Evolutionary conservation across 225 moss, liverwort and hornwort genomes (phyloP).

Genomic region (Takakia lepidozioides): DNA sequence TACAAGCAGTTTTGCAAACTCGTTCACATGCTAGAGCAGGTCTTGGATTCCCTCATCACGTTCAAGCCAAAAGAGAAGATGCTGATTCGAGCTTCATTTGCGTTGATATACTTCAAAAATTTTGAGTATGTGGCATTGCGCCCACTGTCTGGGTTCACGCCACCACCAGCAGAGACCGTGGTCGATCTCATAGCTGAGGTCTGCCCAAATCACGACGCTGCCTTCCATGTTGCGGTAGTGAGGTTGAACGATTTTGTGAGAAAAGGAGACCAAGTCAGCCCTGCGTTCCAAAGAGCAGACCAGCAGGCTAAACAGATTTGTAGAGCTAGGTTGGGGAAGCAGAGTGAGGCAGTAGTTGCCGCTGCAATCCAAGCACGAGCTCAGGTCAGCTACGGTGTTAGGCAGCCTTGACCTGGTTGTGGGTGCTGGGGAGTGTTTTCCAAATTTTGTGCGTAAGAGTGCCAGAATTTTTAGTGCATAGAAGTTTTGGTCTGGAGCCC

Average conservation of each 20-base stretch:
- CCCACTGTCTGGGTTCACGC: slow-evolving; percentile 25
- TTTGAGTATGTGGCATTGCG: slow-evolving; percentile 35
- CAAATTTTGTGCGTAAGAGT: too few relatives aligned
- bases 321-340: slow-evolving; percentile 56
- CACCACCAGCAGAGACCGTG: slow-evolving; percentile 30
- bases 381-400: too few relatives aligned
- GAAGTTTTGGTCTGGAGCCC: too few relatives aligned
- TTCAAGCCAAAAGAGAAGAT: slow-evolving; percentile 33
- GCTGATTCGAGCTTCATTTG: slow-evolving; percentile 34
- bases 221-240: slow-evolving; percentile 28
- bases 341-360: too few relatives aligned
- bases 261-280: slow-evolving; percentile 34
- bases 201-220: slow-evolving; percentile 35
- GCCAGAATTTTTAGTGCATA: too few relatives aligned
- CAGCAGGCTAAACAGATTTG: slow-evolving; percentile 31
- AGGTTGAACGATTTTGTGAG: slow-evolving; percentile 42
- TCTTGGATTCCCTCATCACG: slow-evolving; percentile 23
- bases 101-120: slow-evolving; percentile 32
- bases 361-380: too few relatives aligned
- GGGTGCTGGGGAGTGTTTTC: too few relatives aligned
- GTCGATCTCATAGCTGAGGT: slow-evolving; percentile 33
- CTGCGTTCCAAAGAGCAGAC: slow-evolving; percentile 30
- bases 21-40: slow-evolving; percentile 34
- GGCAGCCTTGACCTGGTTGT: too few relatives aligned
- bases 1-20: too few relatives aligned